Base-by-base conservation (phyloP, 345 rosid species). In the Punica granatum region DNA sequence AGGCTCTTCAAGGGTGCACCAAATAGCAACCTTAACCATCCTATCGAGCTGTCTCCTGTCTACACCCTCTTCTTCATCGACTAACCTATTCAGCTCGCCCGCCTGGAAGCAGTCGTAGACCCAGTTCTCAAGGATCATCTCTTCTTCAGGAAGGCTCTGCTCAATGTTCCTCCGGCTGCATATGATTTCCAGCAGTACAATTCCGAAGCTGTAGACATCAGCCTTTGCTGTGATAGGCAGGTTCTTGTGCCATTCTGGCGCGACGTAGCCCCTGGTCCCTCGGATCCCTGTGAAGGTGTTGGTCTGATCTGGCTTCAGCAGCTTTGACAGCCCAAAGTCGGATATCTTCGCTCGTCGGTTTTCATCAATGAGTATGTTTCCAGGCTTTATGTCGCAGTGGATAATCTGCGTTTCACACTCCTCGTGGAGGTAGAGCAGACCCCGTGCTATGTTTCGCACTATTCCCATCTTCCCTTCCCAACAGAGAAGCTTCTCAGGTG, bases 231-330 rank as follows among this genome's bases (percentile, higher is more conserved):
- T 64, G 13, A 69, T 33, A 0, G 62, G 73, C 6, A 60, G n/a
- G 3, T 67, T 73, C 64, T 49, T 60, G 21, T 73, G 68, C 77
- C 82, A 76, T 54, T 73, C 80, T 0, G 76, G 75, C 1, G 79
- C 83, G 9, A 78, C 65, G 5, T 82, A 81, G 18, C 81, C 83
- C 31, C 74, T 70, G 1, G 79, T 79, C 21, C 83, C 85, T 64
- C 78, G 66, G 3, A 74, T 56, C 4, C 36, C 36, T 0, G 80
- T 76, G 41, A 61, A 60, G 9, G 80, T 76, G 21, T 59, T 70
- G 32, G 76, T 73, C 54, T 76, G 74, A n/a, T 73, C 74, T 10
- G 69, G 73, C 67, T 61, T 73, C 75, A 73, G 19, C 63, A 75
- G 44, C 70, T 79, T 75, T 33, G 79, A 75, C 53, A 75, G 35